Evolutionary conservation across 345 rosid genomes (phyloP), one percentile per base, ranked within the genome.

Genomic region (Lepidium africanum): DNA sequence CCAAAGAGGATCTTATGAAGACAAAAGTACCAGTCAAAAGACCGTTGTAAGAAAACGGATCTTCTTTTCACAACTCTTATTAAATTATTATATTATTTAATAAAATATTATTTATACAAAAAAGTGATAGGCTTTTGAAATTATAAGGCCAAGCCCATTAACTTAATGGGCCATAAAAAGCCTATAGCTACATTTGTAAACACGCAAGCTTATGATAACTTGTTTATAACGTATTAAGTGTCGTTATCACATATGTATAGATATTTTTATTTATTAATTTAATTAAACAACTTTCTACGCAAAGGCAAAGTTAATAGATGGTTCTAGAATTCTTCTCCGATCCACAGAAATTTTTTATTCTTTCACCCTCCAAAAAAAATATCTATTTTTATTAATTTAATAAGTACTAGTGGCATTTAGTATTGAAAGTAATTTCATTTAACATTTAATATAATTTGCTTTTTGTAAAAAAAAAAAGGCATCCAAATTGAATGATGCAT

Each of bases 1-100:
- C 78, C 74, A 61, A 60, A 75, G 56, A 14, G 78, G 52, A 75
- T 75, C 78, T 75, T 75, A 74, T 60, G 73, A 61, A 61, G 59
- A 68, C 39, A 75, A 61, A 75, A 62, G 73, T 68, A 38, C 64
- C 53, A 65, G 78, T 75, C 74, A 75, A 75, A 75, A 68, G 70
- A 62, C 78, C 65, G 78, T 75, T 68, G 70, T 39, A 13, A 45
- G n/a, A 19, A 10, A 62, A 75, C 57, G 64, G 54, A 62, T 67
- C 40, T 68, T 67, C 51, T 21, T 30, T 52, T 53, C 77, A 49
- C 19, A 10, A 30, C 40, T 25, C 16, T 25, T 43, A 21, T 21
- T 21, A 21, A 21, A 30, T 36, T 52, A 12, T 54, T 42, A 13
- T 21, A n/a, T n/a, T n/a, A n/a, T 25, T 25, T 2, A 25, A 25